Percentiles rank a stretch among this genome's conserved stretches.
Evolutionary conservation across 2,329 filamentous ascomycete species (phyloP).

Genomic region (Talaromyces rugulosus): DNA sequence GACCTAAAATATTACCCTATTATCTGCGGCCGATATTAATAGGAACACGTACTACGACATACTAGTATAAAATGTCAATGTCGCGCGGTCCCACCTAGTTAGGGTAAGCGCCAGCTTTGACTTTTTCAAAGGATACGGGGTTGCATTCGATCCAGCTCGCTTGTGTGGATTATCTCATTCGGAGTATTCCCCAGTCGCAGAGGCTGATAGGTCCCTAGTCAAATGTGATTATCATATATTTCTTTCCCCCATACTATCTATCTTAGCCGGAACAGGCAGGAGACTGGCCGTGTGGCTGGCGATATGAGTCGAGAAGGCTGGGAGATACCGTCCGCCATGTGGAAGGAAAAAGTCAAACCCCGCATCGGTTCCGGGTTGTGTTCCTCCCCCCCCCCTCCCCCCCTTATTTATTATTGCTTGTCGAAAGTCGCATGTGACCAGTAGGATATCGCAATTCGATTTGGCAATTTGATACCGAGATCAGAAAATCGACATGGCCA

Average conservation of each 20-base stretch:
- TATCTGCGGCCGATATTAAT: background rate
- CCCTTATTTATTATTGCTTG: background rate
- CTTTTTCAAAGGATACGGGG: background rate
- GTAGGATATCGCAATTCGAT: background rate
- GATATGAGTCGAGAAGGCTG: too few relatives aligned
- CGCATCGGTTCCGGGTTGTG: background rate
- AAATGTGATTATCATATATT: too few relatives aligned
- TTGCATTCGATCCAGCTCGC: background rate
- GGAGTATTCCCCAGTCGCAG: background rate
- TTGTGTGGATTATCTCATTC: background rate
- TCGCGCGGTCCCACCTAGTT: background rate
- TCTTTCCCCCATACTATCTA: background rate
- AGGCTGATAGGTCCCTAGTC: background rate
- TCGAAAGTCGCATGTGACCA: background rate
- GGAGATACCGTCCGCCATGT: background rate
- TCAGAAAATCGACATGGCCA: background rate
- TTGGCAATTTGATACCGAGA: background rate
- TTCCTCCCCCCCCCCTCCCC: background rate
- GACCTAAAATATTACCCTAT: background rate
- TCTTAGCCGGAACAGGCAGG: background rate
- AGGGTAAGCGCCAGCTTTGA: background rate
- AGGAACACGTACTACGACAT: background rate
- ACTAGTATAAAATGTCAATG: background rate
- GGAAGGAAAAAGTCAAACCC: background rate
- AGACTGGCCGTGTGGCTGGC: background rate